Evolutionary conservation across 2,329 filamentous ascomycete genomes (phyloP).

Genomic region (Fusarium denticulatum): DNA sequence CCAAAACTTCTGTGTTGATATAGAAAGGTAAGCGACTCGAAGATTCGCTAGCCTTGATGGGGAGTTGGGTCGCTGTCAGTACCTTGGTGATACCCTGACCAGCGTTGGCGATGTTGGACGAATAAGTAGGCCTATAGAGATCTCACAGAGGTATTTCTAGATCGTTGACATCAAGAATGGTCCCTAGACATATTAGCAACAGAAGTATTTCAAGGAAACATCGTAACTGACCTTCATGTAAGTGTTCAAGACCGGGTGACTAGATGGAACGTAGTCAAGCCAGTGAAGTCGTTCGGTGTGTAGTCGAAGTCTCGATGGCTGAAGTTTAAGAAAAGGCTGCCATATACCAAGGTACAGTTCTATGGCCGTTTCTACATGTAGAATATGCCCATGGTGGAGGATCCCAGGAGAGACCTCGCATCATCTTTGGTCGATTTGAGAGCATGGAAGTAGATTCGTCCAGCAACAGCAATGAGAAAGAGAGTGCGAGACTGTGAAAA

Average conservation of each 20-base stretch:
- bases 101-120: slow-evolving; percentile 15
- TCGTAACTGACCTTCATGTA: slow-evolving; percentile 40
- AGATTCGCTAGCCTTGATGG: not conserved
- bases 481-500: not conserved
- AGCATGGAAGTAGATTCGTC: slow-evolving; percentile 41
- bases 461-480: not conserved
- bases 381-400: not conserved
- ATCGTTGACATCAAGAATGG: slow-evolving; percentile 40
- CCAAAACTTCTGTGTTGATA: not conserved
- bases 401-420: not conserved
- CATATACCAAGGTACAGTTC: not conserved
- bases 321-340: not conserved
- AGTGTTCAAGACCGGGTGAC: slow-evolving; percentile 56
- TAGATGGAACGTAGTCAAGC: slow-evolving; percentile 56
- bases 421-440: slow-evolving; percentile 19
- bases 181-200: slow-evolving; percentile 10
- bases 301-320: not conserved
- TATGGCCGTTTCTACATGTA: slow-evolving; percentile 1
- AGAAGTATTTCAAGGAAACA: not conserved
- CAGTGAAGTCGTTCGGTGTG: not conserved
- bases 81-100: slow-evolving; percentile 12
- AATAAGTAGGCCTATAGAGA: slow-evolving; percentile 20
- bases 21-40: slow-evolving; percentile 16
- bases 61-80: slow-evolving; percentile 14
- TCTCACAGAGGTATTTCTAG: slow-evolving; percentile 35